These are phyloP conservation scores for Turritis glabra DNA, from an alignment of 345 rosid species.

Conservation along the genomic window DNA sequence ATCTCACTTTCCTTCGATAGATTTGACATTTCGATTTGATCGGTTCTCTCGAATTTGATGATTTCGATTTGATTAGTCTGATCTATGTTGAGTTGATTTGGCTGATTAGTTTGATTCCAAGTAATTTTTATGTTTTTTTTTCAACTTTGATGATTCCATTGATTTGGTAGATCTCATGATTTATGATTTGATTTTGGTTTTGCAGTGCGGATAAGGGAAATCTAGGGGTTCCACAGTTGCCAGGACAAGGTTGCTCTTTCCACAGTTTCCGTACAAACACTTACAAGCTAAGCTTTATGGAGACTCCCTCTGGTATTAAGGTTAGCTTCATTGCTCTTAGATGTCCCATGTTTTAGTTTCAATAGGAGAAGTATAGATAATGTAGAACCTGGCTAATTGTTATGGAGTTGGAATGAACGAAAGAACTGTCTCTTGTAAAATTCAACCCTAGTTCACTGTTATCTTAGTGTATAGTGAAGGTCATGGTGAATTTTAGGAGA, in stretches of 20 bases:
- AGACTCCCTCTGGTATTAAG: slow-evolving; percentile 95
- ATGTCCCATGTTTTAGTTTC: neutral
- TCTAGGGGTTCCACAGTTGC: slow-evolving; percentile 86
- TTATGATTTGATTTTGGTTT: neutral
- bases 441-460: neutral
- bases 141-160: neutral
- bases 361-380: neutral
- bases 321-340: slow-evolving; percentile 38
- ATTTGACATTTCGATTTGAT: slow-evolving; percentile 1
- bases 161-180: neutral
- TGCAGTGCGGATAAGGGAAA: slow-evolving; percentile 73
- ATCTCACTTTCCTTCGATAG: neutral
- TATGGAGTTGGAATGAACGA: neutral
- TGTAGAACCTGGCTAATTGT: neutral
- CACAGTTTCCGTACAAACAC: slow-evolving; percentile 91
- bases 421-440: neutral
- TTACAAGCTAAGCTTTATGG: slow-evolving; percentile 95
- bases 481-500: neutral
- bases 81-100: neutral
- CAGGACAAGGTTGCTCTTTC: slow-evolving; percentile 96
- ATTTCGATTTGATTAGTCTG: neutral
- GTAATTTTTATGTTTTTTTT: neutral
- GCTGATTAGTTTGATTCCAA: neutral
- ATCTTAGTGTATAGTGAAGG: neutral
- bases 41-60: neutral